These are phyloP conservation scores for Trichoderma reesei DNA, from an alignment of 495 filamentous ascomycete genomes.

Conservation along the genomic window DNA sequence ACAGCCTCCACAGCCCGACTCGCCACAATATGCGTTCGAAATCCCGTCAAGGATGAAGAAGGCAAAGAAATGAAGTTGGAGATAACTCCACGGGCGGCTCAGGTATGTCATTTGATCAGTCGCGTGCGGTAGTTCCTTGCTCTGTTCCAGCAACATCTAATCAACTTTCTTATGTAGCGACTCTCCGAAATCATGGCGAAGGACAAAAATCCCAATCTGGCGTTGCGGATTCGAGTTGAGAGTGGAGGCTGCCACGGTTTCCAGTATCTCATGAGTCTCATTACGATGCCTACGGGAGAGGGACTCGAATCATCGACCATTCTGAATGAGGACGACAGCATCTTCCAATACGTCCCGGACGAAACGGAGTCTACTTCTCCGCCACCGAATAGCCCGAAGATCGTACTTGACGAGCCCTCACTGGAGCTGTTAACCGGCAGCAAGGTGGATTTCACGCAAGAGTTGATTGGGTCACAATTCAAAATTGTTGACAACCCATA, in stretches of 20 bases:
- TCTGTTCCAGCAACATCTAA: too few relatives aligned
- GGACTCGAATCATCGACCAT: slow-evolving; percentile 18
- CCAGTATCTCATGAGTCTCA: slow-evolving; percentile 89
- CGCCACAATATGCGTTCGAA: slow-evolving; percentile 39
- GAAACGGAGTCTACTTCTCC: slow-evolving; percentile 14
- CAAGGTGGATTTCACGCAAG: slow-evolving; percentile 90
- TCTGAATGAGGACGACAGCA: slow-evolving; percentile 63
- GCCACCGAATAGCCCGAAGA: slow-evolving; percentile 46
- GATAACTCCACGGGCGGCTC: slow-evolving; percentile 71
- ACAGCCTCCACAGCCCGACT: slow-evolving; percentile 21
- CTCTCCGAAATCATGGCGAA: slow-evolving; percentile 60
- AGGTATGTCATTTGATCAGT: slow-evolving; percentile 41
- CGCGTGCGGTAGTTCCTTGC: too few relatives aligned
- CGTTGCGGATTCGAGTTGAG: slow-evolving; percentile 82
- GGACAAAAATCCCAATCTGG: slow-evolving; percentile 70
- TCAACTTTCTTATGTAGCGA: slow-evolving; percentile 32
- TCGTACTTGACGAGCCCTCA: slow-evolving; percentile 82
- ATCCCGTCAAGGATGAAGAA: slow-evolving; percentile 62
- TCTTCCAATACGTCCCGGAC: slow-evolving; percentile 35
- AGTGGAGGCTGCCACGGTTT: slow-evolving; percentile 95
- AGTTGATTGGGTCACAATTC: slow-evolving; percentile 96
- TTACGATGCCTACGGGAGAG: slow-evolving; percentile 38
- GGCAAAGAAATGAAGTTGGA: slow-evolving; percentile 73
- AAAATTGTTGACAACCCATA: slow-evolving; percentile 88
- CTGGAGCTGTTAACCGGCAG: slow-evolving; percentile 85